Conservation (phyloP, 306 rosid species). For the Vicia faba region DNA sequence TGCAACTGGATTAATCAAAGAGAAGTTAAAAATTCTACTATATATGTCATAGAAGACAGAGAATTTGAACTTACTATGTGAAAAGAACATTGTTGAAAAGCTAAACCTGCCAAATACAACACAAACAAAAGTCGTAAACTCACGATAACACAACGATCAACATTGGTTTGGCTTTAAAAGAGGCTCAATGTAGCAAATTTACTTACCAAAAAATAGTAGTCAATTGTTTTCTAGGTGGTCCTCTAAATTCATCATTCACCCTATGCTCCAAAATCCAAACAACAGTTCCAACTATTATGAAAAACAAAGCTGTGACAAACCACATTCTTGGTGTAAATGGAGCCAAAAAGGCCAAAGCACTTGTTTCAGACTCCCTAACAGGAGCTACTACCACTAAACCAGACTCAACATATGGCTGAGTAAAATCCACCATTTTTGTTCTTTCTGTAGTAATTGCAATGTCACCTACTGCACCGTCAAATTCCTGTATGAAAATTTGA, state of each 20-base stretch:
- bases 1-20: slow-evolving; percentile 29
- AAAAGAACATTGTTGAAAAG: slow-evolving; percentile 79
- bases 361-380: slow-evolving; percentile 53
- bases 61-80: slow-evolving; percentile 72
- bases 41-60: slow-evolving; percentile 25
- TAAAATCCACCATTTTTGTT: slow-evolving; percentile 88
- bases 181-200: not conserved
- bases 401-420: slow-evolving; percentile 90
- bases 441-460: slow-evolving; percentile 80
- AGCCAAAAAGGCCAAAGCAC: slow-evolving; percentile 83
- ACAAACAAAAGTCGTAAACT: not conserved
- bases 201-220: slow-evolving; percentile 77
- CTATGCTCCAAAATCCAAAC: slow-evolving; percentile 98
- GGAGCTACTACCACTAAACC: slow-evolving; percentile 92
- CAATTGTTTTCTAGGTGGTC: slow-evolving; percentile 83
- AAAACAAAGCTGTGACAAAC: slow-evolving; percentile 70
- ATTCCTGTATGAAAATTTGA: slow-evolving; percentile 54
- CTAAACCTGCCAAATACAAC: slow-evolving; percentile 64
- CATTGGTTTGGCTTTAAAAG: slow-evolving; percentile 1
- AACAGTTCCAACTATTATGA: slow-evolving; percentile 75
- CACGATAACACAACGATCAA: not conserved
- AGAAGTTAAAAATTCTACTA: slow-evolving; percentile 23
- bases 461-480: slow-evolving; percentile 89
- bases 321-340: slow-evolving; percentile 82
- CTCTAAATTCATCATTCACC: slow-evolving; percentile 84